Evolutionary conservation across 106 monocot genomes (phyloP).

Genomic region (Dendrobium catenatum): DNA sequence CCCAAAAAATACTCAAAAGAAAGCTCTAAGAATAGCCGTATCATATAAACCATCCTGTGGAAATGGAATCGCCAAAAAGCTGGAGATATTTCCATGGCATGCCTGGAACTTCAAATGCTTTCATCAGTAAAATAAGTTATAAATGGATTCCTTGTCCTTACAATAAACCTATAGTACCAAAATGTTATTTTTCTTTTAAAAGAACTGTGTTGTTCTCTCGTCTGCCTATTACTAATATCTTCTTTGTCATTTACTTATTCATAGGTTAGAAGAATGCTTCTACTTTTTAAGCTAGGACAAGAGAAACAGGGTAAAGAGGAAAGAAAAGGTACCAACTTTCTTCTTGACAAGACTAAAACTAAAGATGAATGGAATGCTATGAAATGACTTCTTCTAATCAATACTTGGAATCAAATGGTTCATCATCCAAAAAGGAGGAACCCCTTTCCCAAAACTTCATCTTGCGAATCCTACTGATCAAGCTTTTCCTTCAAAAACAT

Average conservation of each 20-base stretch:
- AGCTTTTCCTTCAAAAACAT: not conserved
- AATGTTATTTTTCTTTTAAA: constrained; percentile 1
- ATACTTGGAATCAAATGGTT: not conserved
- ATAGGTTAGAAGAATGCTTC: constrained; percentile 6
- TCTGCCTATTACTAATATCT: not conserved
- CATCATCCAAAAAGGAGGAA: not conserved
- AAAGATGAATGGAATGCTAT: constrained; percentile 5
- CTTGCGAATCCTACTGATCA: not conserved
- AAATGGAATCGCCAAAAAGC: not conserved
- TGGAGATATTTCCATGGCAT: constrained; percentile 3
- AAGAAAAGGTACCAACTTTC: constrained; percentile 4
- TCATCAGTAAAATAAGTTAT: not conserved
- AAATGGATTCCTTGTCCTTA: not conserved
- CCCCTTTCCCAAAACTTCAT: not conserved
- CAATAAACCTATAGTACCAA: not conserved
- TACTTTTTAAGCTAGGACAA: not conserved
- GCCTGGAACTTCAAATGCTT: not conserved
- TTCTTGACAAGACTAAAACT: constrained; percentile 11
- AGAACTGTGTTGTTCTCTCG: not conserved
- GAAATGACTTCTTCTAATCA: not conserved
- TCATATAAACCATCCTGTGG: not conserved
- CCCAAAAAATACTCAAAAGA: not conserved
- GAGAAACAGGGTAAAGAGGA: constrained; percentile 1
- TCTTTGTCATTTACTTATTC: constrained; percentile 7
- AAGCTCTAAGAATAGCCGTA: too few species aligned